A percentile compares a stretch with the other conserved stretches of the same genome.
phyloP scores from a whole-genome alignment of 2,329 filamentous ascomycete species.

The Colletotrichum camelliae region DNA sequence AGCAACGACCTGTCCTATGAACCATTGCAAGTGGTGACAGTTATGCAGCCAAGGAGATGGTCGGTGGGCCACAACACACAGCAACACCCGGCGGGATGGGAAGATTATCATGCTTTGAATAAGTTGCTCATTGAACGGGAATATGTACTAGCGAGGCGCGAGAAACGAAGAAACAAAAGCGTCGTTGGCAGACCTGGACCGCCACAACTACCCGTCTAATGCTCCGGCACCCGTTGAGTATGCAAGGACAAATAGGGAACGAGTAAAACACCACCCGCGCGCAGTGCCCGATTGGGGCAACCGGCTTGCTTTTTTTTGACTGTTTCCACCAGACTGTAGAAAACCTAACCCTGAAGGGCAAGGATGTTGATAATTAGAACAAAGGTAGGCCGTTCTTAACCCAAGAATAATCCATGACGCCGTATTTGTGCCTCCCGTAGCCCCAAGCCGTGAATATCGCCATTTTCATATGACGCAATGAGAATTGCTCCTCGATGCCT shows the following conservation, averaged over 20 bases:
- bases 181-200: neutral
- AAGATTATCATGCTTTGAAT: neutral
- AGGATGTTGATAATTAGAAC: slow-evolving; percentile 3
- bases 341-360: neutral
- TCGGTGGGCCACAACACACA: neutral
- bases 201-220: slow-evolving; percentile 22
- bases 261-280: neutral
- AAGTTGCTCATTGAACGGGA: slow-evolving; percentile 7
- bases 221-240: neutral
- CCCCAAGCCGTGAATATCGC: slow-evolving; percentile 4
- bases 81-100: neutral
- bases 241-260: neutral
- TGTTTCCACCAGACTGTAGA: neutral
- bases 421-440: slow-evolving; percentile 1
- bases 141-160: slow-evolving; percentile 21
- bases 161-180: slow-evolving; percentile 9
- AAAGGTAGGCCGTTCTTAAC: slow-evolving; percentile 2
- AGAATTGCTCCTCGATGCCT: neutral
- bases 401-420: slow-evolving; percentile 15
- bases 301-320: slow-evolving; percentile 1
- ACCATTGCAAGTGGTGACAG: neutral
- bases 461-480: slow-evolving; percentile 8
- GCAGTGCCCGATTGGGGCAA: neutral
- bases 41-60: neutral
- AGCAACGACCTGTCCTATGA: neutral